Percentiles rank a stretch among this genome's conserved stretches.
phyloP scores from a whole-genome alignment of 2,329 filamentous ascomycete species.

The Mariannaea elegans region DNA sequence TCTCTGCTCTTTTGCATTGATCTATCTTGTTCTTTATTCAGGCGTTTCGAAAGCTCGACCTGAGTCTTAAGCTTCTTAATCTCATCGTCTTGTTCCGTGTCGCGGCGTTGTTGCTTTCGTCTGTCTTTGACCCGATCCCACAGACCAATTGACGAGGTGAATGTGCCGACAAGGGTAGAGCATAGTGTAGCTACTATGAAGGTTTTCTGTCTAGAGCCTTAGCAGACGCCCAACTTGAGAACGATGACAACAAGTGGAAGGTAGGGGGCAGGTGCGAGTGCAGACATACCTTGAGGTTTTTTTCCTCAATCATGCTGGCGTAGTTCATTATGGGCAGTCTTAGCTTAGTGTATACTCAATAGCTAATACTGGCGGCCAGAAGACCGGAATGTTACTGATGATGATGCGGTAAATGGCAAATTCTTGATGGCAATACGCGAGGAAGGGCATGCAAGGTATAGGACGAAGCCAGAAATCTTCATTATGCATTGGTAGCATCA shows the following conservation, averaged over 20 bases:
- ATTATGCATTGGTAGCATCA: too few species aligned
- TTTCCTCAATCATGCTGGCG: slow-evolving; percentile 39
- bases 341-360: not conserved
- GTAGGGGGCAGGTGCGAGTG: not conserved
- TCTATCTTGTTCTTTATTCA: not conserved
- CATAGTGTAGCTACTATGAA: slow-evolving; percentile 39
- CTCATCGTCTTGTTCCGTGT: slow-evolving; percentile 38
- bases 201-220: slow-evolving; percentile 31
- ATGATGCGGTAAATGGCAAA: too few species aligned
- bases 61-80: slow-evolving; percentile 36
- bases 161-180: slow-evolving; percentile 38
- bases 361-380: not conserved
- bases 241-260: not conserved
- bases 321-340: slow-evolving; percentile 29
- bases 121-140: slow-evolving; percentile 37
- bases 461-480: too few species aligned
- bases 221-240: slow-evolving; percentile 1
- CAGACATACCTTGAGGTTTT: slow-evolving; percentile 33
- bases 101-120: slow-evolving; percentile 33
- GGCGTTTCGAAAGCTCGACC: slow-evolving; percentile 23
- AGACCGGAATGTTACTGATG: too few species aligned
- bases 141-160: slow-evolving; percentile 40
- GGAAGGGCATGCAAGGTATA: too few species aligned
- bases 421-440: too few species aligned
- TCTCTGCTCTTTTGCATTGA: slow-evolving; percentile 6